Base-by-base conservation (phyloP, 192 early-diverging fungal genomes). In the Mycoemilia scoparia region DNA sequence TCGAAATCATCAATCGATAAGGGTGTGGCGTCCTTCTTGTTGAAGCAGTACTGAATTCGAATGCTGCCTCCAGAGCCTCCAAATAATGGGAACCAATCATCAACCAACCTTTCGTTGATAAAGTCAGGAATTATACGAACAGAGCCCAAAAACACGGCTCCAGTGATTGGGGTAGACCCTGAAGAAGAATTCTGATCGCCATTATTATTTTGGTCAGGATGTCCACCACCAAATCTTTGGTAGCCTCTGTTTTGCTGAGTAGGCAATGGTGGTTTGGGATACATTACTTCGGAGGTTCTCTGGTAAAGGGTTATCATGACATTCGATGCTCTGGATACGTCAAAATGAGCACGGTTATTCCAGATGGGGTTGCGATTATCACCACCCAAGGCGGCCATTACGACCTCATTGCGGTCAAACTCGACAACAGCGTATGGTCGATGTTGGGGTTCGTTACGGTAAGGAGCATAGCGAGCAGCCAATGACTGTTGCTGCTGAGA, bases 391-490 rank as follows among this genome's bases (percentile, higher is more conserved):
- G 77, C 75, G 45, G 79, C 76, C 29, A 85, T 74, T 37, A 90
- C 63, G 17, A 85, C 70, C 51, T 93, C 86, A 54, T 90, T 89
- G 66, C 88, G 87, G 64, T 93, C 88, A 38, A 90, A 87, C 59
- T 88, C 88, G 11, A 93, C 64, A 10, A 93, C 83, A 4, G 72
- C 74, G 48, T 89, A 93, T 7, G 88, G 88, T 16, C 78, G 47
- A 72, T 76, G 76, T 49, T 66, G 61, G 41, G 51, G 64, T 40
- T 59, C 62, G 45, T 57, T 56, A 54, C 64, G 60, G 51, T 59
- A 64, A 6, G 49, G 67, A 38, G 51, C 57, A 39, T 57, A 68
- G 49, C 57, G 59, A 30, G 51, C 46, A 46, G 43, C 55, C 29
- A 49, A 62, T n/a, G n/a, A n/a, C n/a, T n/a, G n/a, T n/a, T n/a